These are phyloP conservation scores for Kluyveromyces siamensis DNA, from an alignment of 805 yeast species.

Conservation along the genomic window DNA sequence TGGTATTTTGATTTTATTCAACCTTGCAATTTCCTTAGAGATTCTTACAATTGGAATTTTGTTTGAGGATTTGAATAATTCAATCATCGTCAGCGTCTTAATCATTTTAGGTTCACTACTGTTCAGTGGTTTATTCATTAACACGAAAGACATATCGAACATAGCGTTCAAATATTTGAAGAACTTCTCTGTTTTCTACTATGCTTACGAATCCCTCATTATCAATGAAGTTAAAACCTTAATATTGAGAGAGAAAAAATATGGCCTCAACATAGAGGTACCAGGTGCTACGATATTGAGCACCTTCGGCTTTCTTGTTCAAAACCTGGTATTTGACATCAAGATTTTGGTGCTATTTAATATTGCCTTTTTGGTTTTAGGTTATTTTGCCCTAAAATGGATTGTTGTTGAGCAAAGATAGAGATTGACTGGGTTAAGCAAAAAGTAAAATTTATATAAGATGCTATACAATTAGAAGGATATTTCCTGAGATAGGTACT, in stretches of 20 bases:
- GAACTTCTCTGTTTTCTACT: constrained; percentile 85
- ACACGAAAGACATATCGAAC: constrained; percentile 56
- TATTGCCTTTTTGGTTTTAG: constrained; percentile 49
- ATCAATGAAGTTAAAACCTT: constrained; percentile 89
- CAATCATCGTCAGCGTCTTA: constrained; percentile 80
- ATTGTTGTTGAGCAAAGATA: constrained; percentile 61
- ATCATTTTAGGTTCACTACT: constrained; percentile 75
- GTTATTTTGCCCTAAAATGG: constrained; percentile 65
- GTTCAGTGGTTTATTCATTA: constrained; percentile 90
- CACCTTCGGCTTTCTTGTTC: constrained; percentile 87
- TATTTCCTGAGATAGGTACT: neutral
- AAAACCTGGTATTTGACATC: constrained; percentile 63
- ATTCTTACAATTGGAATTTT: constrained; percentile 82
- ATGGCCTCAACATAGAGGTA: constrained; percentile 87
- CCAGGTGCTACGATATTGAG: constrained; percentile 97
- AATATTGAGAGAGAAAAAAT: constrained; percentile 77
- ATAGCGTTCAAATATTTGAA: constrained; percentile 63
- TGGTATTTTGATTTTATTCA: constrained; percentile 67
- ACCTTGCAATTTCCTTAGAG: constrained; percentile 76
- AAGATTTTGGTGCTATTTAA: constrained; percentile 50
- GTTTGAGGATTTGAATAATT: constrained; percentile 83
- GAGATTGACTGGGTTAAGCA: neutral
- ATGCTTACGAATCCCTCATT: constrained; percentile 86
- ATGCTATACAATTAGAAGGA: neutral
- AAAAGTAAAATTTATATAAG: neutral